Percentiles rank a stretch among this genome's conserved stretches.
These are phyloP conservation scores for Protea cynaroides DNA, from an alignment of 164 flowering plant genomes.

Conservation along the genomic window DNA sequence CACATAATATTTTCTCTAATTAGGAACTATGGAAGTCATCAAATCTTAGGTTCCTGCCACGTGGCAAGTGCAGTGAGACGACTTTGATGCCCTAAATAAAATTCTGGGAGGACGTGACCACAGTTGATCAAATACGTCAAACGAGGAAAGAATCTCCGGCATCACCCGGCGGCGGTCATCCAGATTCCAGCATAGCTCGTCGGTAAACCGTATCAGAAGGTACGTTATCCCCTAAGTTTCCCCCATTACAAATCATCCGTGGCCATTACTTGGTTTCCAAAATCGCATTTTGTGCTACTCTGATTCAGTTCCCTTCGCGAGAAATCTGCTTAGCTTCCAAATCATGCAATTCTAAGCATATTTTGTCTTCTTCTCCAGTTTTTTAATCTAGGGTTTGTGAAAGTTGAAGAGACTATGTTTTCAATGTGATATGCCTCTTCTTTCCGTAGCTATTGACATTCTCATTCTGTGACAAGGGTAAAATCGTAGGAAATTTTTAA, in stretches of 20 bases:
- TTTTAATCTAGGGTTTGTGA: neutral
- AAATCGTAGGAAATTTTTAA: neutral
- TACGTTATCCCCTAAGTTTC: neutral
- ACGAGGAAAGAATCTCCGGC: neutral
- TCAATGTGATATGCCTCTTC: neutral
- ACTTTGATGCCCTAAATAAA: neutral
- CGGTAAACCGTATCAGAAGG: neutral
- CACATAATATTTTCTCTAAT: too few species aligned
- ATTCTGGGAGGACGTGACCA: neutral
- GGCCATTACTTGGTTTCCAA: neutral
- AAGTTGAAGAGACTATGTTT: neutral
- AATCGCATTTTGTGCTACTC: neutral
- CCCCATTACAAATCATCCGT: too few species aligned
- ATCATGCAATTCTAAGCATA: neutral
- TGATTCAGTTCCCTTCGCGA: neutral
- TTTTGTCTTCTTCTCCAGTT: neutral
- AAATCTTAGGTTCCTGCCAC: too few species aligned
- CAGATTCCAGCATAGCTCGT: neutral
- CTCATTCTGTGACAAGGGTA: too few species aligned
- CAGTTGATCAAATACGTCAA: neutral
- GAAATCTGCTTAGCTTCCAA: neutral
- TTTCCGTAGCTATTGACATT: neutral
- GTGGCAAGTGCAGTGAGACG: neutral
- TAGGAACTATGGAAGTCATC: too few species aligned
- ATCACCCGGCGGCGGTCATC: neutral